These are phyloP conservation scores for Epicoccum nigrum DNA, from an alignment of 2,329 filamentous ascomycete genomes.

Conservation along the genomic window DNA sequence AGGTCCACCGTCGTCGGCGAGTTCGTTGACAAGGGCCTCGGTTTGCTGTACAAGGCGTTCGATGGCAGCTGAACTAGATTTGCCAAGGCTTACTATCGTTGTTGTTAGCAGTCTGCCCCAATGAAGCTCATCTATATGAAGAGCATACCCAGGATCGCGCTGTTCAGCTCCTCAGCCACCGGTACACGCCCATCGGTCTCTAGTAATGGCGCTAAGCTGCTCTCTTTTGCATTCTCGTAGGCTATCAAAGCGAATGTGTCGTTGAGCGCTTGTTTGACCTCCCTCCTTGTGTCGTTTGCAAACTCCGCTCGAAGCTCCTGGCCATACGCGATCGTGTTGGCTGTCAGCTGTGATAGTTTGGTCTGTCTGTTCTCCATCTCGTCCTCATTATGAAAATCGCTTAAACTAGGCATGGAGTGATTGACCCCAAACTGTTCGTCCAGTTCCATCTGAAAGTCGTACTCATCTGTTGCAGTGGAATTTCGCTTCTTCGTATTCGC, in stretches of 20 bases:
- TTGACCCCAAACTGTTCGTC: constrained; percentile 58
- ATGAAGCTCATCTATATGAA: background rate
- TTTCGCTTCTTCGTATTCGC: constrained; percentile 37
- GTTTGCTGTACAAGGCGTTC: constrained; percentile 88
- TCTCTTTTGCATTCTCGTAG: constrained; percentile 80
- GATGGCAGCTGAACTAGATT: constrained; percentile 83
- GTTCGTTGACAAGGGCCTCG: constrained; percentile 80
- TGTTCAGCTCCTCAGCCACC: constrained; percentile 93
- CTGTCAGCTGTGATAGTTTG: constrained; percentile 59
- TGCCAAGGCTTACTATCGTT: constrained; percentile 80
- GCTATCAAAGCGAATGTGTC: constrained; percentile 90
- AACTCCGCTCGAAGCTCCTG: constrained; percentile 80
- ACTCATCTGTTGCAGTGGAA: constrained; percentile 53
- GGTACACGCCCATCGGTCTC: constrained; percentile 74
- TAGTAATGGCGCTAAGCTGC: constrained; percentile 77
- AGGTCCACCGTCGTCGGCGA: constrained; percentile 78
- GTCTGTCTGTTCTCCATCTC: constrained; percentile 41
- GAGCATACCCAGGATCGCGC: constrained; percentile 77
- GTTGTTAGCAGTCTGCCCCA: constrained; percentile 29
- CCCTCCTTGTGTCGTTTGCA: constrained; percentile 69
- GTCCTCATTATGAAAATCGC: constrained; percentile 46
- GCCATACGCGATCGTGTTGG: constrained; percentile 78
- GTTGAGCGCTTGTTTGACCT: constrained; percentile 74
- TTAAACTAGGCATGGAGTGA: constrained; percentile 36
- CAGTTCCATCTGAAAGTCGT: constrained; percentile 64